A percentile compares a stretch with the other conserved stretches of the same genome.
These are phyloP conservation scores for Debaryomyces fabryi DNA, from an alignment of 1,139 yeast species.

Conservation along the genomic window DNA sequence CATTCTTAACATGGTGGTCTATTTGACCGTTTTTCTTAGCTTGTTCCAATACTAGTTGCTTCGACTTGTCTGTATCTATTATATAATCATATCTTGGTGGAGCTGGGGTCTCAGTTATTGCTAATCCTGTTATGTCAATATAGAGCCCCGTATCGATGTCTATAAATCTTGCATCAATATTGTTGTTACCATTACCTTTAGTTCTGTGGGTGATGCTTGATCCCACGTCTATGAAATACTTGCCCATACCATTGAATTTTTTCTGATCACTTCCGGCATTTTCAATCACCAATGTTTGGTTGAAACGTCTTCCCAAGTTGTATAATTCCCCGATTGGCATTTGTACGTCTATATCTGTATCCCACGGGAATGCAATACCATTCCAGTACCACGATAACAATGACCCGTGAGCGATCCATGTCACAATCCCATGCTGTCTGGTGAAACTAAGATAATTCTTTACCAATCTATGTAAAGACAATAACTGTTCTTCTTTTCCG, in stretches of 20 bases:
- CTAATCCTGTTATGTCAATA: constrained; percentile 41
- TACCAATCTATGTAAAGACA: constrained; percentile 31
- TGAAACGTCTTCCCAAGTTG: constrained; percentile 31
- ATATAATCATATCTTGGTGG: constrained; percentile 34
- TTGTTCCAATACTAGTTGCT: constrained; percentile 11
- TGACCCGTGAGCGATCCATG: constrained; percentile 49
- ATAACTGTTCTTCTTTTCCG: constrained; percentile 30
- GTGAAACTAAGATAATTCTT: constrained; percentile 37
- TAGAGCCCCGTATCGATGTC: constrained; percentile 43
- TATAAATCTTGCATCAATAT: constrained; percentile 43
- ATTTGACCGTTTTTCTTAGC: constrained; percentile 13
- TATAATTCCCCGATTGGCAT: constrained; percentile 37
- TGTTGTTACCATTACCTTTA: constrained; percentile 36
- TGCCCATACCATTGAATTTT: constrained; percentile 32
- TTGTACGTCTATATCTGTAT: constrained; percentile 41
- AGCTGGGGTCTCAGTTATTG: constrained; percentile 30
- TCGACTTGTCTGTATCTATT: constrained; percentile 15
- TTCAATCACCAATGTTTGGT: constrained; percentile 41
- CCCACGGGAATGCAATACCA: constrained; percentile 43
- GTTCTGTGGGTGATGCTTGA: constrained; percentile 34
- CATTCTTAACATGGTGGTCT: constrained; percentile 24
- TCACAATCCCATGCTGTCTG: constrained; percentile 29
- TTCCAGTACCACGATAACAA: constrained; percentile 47
- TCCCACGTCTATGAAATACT: constrained; percentile 38
- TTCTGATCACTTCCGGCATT: constrained; percentile 24